These are phyloP conservation scores for Umbelopsis isabellina DNA, from an alignment of 192 early-diverging fungal species.

Conservation along the genomic window DNA sequence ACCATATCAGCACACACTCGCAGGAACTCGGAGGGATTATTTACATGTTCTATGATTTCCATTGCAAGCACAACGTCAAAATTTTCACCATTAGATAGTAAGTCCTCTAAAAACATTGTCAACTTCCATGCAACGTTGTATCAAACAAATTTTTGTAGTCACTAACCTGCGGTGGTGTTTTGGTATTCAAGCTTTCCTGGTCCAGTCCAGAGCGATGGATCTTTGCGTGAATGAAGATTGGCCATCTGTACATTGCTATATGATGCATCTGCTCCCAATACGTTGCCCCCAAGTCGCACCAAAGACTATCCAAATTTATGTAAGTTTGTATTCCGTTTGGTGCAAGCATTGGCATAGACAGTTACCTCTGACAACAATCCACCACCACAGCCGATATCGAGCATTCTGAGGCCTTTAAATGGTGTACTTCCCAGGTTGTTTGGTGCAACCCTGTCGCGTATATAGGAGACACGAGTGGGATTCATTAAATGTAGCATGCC, in stretches of 20 bases:
- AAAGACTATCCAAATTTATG: conserved; percentile 52
- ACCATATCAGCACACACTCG: conserved; percentile 66
- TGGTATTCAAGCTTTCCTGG: conserved; percentile 62
- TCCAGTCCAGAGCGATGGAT: conserved; percentile 59
- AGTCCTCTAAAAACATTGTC: conserved; percentile 54
- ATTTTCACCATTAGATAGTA: conserved; percentile 46
- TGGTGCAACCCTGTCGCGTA: conserved; percentile 56
- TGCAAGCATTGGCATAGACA: background rate
- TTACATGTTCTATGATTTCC: conserved; percentile 95
- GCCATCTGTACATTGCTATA: conserved; percentile 86
- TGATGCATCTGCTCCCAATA: conserved; percentile 86
- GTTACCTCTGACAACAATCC: conserved; percentile 84
- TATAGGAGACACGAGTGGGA: conserved; percentile 72
- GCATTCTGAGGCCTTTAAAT: conserved; percentile 59
- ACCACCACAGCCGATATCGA: conserved; percentile 96
- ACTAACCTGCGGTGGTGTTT: conserved; percentile 65
- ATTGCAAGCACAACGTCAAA: conserved; percentile 86
- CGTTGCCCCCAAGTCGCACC: conserved; percentile 72
- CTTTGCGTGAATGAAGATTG: conserved; percentile 64
- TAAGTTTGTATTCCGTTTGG: background rate
- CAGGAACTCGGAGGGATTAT: conserved; percentile 72
- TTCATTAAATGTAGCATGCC: conserved; percentile 83
- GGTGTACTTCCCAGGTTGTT: conserved; percentile 29
- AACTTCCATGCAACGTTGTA: background rate
- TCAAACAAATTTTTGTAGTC: background rate